These are phyloP conservation scores for Neodidymelliopsis sp. DNA, from an alignment of 2,329 filamentous ascomycete species.

Conservation along the genomic window DNA sequence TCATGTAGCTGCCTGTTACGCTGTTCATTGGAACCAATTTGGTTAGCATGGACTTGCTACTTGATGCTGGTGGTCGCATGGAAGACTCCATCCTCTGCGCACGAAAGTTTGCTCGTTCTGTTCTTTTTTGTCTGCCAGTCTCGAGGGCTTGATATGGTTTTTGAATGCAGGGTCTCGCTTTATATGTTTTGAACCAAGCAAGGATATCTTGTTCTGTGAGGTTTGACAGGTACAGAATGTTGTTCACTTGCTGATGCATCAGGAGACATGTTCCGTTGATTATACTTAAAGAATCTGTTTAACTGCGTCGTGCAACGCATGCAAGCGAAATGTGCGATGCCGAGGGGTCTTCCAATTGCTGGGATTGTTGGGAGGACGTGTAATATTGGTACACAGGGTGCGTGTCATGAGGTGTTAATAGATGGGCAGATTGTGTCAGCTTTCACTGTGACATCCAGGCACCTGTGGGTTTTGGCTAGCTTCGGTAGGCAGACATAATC, in stretches of 20 bases:
- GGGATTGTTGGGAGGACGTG: neutral
- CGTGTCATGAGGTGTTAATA: conserved; percentile 23
- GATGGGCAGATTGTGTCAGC: conserved; percentile 14
- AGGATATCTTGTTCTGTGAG: too few species aligned
- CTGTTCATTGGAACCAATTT: conserved; percentile 7
- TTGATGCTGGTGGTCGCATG: too few species aligned
- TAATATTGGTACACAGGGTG: conserved; percentile 11
- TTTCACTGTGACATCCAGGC: too few species aligned
- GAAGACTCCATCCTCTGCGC: too few species aligned
- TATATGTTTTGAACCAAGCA: too few species aligned
- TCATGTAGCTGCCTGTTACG: conserved; percentile 27
- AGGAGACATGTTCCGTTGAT: neutral
- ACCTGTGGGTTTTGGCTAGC: too few species aligned
- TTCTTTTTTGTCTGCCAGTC: too few species aligned
- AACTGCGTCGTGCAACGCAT: conserved; percentile 24
- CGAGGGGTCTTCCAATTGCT: neutral
- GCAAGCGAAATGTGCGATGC: neutral
- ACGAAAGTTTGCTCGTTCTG: too few species aligned
- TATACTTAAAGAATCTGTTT: neutral
- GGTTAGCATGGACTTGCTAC: neutral
- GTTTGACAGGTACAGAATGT: too few species aligned
- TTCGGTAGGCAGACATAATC: too few species aligned
- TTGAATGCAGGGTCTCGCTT: too few species aligned
- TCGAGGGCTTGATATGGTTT: too few species aligned
- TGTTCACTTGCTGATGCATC: neutral